Conservation (phyloP, 2,329 filamentous ascomycete species). For the Sordariomycetes sp. region DNA sequence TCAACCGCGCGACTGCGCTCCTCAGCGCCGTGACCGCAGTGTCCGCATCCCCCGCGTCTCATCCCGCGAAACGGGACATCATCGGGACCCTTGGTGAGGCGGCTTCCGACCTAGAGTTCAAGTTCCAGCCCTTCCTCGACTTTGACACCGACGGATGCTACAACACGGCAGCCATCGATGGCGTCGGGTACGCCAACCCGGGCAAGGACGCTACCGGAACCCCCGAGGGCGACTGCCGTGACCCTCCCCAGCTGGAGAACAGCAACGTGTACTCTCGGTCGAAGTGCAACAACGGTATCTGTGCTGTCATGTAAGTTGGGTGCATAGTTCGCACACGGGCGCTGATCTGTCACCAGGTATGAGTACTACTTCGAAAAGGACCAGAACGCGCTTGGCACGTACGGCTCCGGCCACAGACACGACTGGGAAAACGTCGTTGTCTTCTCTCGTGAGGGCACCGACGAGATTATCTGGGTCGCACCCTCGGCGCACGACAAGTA, state of each 20-base stretch:
- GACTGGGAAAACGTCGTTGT: slow-evolving; percentile 31
- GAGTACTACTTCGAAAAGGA: slow-evolving; percentile 36
- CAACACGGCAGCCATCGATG: slow-evolving; percentile 33
- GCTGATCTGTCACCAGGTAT: slow-evolving; percentile 6
- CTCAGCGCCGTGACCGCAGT: too few relatives aligned
- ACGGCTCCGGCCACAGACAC: slow-evolving; percentile 25
- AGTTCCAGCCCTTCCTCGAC: slow-evolving; percentile 26
- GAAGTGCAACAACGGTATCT: slow-evolving; percentile 21
- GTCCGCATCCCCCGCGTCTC: too few relatives aligned
- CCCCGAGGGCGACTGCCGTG: slow-evolving; percentile 17
- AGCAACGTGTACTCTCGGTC: slow-evolving; percentile 19
- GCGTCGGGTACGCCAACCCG: slow-evolving; percentile 19
- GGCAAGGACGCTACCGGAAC: slow-evolving; percentile 15
- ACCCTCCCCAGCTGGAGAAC: slow-evolving; percentile 17
- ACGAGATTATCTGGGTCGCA: slow-evolving; percentile 15
- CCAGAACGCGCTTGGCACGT: slow-evolving; percentile 19
- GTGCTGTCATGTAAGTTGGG: slow-evolving; percentile 16
- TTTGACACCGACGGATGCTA: slow-evolving; percentile 32
- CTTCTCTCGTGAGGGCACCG: slow-evolving; percentile 14
- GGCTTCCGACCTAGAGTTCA: slow-evolving; percentile 20
- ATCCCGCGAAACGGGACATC: too few relatives aligned
- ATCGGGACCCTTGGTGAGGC: slow-evolving; percentile 17
- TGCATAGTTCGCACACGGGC: background rate
- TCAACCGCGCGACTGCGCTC: too few relatives aligned
- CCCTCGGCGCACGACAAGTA: slow-evolving; percentile 18